Conservation (phyloP, 768 basidiomycete genomes). For the Leccinellum luteum region DNA sequence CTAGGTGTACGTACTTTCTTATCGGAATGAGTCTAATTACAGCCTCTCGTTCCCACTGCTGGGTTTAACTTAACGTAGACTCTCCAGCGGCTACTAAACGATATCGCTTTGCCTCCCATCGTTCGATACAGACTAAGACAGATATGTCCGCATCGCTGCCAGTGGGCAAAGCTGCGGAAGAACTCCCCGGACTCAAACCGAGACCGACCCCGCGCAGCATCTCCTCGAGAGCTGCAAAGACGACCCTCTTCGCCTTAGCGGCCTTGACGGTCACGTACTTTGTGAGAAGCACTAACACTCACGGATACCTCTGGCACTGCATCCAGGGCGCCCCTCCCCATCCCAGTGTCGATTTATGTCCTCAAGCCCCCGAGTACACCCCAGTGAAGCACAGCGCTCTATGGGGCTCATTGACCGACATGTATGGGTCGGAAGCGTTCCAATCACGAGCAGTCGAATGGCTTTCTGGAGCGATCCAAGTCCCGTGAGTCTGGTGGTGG, state of each 20-base stretch:
- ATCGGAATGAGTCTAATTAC: background rate
- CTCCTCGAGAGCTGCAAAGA: constrained; percentile 11
- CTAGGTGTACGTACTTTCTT: no score
- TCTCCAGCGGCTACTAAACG: background rate
- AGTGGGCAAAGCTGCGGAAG: constrained; percentile 3
- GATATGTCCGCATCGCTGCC: constrained; percentile 8
- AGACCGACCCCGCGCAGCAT: background rate
- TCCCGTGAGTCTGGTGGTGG: constrained; percentile 37
- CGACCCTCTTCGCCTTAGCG: constrained; percentile 14
- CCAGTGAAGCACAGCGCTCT: constrained; percentile 35
- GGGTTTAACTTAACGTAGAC: background rate
- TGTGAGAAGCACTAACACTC: background rate
- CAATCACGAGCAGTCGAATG: constrained; percentile 33
- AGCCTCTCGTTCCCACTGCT: background rate
- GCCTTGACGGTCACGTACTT: constrained; percentile 17
- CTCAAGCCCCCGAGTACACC: constrained; percentile 33
- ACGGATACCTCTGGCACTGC: constrained; percentile 6
- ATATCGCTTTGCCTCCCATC: background rate
- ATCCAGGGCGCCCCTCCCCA: background rate
- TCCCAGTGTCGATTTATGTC: constrained; percentile 25
- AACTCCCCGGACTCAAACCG: constrained; percentile 13
- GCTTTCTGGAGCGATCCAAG: constrained; percentile 39
- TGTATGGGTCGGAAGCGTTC: constrained; percentile 36
- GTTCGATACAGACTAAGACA: background rate
- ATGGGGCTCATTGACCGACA: constrained; percentile 31